Conservation (phyloP, 1,139 yeast genomes). For the Zygosaccharomyces sapae region DNA sequence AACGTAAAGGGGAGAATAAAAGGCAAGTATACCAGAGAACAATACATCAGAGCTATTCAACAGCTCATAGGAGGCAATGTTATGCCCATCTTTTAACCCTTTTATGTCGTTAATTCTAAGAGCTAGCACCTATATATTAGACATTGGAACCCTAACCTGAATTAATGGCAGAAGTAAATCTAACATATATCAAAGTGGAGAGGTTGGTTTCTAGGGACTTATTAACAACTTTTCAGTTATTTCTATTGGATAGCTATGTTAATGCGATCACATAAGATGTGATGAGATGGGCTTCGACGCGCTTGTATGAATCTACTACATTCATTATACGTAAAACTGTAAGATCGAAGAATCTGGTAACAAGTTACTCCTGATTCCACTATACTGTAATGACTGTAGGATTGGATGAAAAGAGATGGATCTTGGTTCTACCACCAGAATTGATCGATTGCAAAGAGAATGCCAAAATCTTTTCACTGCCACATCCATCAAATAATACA, state of each 20-base stretch:
- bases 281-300: neutral
- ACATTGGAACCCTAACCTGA: no score
- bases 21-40: neutral
- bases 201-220: no score
- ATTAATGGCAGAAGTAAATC: no score
- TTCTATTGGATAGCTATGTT: neutral
- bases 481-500: conserved; percentile 28
- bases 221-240: neutral
- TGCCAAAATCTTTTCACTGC: conserved; percentile 20
- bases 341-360: neutral
- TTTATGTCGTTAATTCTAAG: no score
- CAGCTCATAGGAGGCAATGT: no score
- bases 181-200: no score
- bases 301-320: neutral
- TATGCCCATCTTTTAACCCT: no score
- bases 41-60: neutral
- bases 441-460: neutral
- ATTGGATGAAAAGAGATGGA: neutral
- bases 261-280: neutral
- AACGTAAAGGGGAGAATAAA: neutral
- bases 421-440: conserved; percentile 10
- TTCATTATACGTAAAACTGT: neutral
- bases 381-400: conserved; percentile 6
- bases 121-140: no score
- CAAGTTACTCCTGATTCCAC: neutral